A percentile compares a stretch with the other conserved stretches of the same genome.
These are phyloP conservation scores for Yarrowia deformans DNA, from an alignment of 805 yeast genomes.

Conservation along the genomic window DNA sequence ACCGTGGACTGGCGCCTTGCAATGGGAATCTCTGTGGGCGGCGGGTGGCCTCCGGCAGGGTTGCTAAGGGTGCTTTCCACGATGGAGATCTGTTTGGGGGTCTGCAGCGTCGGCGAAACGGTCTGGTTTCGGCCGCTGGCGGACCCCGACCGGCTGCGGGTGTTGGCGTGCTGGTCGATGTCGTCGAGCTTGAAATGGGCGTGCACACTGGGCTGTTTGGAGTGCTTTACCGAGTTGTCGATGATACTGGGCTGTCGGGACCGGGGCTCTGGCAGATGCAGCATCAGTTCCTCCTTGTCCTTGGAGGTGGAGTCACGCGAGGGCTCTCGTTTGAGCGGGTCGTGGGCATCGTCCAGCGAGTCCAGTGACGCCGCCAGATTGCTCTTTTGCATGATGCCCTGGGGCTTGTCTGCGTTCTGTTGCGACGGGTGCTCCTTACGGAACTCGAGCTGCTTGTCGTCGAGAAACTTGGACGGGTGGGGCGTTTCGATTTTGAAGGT, in stretches of 20 bases:
- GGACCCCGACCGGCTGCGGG: constrained; percentile 37
- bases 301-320: neutral
- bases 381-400: constrained; percentile 37
- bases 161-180: constrained; percentile 33
- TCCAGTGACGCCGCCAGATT: constrained; percentile 28
- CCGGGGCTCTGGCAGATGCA: constrained; percentile 17
- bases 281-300: neutral
- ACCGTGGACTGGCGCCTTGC: constrained; percentile 35
- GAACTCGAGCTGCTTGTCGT: constrained; percentile 27
- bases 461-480: constrained; percentile 36
- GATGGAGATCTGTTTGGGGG: constrained; percentile 19
- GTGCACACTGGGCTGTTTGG: constrained; percentile 33
- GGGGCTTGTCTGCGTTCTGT: constrained; percentile 19
- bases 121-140: constrained; percentile 28
- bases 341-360: constrained; percentile 12
- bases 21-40: constrained; percentile 32
- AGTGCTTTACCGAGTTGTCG: constrained; percentile 31
- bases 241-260: constrained; percentile 23
- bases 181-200: constrained; percentile 40
- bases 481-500: constrained; percentile 40
- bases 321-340: neutral
- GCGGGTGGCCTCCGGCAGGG: constrained; percentile 30
- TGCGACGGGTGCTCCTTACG: constrained; percentile 33
- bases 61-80: constrained; percentile 9
- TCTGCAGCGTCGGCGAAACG: constrained; percentile 17